Evolutionary conservation across 1,284 basidiomycete genomes (phyloP).

Genomic region (Cutaneotrichosporon mucoides): DNA sequence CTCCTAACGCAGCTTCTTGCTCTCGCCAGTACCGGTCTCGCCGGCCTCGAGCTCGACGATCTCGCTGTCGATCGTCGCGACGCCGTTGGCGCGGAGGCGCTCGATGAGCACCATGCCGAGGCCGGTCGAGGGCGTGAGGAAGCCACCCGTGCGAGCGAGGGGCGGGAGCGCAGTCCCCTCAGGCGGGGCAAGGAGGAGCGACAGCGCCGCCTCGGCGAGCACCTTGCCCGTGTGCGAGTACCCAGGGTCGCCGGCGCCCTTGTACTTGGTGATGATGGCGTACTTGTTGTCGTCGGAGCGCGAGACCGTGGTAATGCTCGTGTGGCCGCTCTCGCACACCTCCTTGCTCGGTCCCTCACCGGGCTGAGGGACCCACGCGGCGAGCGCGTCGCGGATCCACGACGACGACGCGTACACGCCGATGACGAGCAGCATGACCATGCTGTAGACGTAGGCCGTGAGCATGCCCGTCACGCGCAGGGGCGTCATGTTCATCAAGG

Average conservation of each 20-base stretch:
- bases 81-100: slow-evolving; percentile 53
- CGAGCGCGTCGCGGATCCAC: slow-evolving; percentile 45
- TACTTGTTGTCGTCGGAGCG: slow-evolving; percentile 50
- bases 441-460: slow-evolving; percentile 11
- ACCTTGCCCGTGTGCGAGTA: slow-evolving; percentile 70
- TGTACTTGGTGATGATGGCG: slow-evolving; percentile 59
- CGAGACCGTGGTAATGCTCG: slow-evolving; percentile 60
- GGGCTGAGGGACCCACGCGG: slow-evolving; percentile 55
- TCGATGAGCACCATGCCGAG: slow-evolving; percentile 68
- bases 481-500: slow-evolving; percentile 40
- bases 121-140: slow-evolving; percentile 72
- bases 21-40: neutral
- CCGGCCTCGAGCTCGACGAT: slow-evolving; percentile 13
- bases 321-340: slow-evolving; percentile 54
- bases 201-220: slow-evolving; percentile 69
- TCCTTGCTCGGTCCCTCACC: slow-evolving; percentile 59
- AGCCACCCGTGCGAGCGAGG: slow-evolving; percentile 62
- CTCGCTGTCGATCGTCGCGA: slow-evolving; percentile 24
- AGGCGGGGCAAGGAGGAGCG: slow-evolving; percentile 54
- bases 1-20: slow-evolving; percentile 3
- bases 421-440: slow-evolving; percentile 24
- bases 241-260: slow-evolving; percentile 73
- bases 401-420: slow-evolving; percentile 34
- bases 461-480: slow-evolving; percentile 6
- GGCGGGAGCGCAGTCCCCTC: slow-evolving; percentile 56